A percentile compares a stretch with the other conserved stretches of the same genome.
Evolutionary conservation across 805 yeast genomes (phyloP).

Genomic region (Yarrowia keelungensis): DNA sequence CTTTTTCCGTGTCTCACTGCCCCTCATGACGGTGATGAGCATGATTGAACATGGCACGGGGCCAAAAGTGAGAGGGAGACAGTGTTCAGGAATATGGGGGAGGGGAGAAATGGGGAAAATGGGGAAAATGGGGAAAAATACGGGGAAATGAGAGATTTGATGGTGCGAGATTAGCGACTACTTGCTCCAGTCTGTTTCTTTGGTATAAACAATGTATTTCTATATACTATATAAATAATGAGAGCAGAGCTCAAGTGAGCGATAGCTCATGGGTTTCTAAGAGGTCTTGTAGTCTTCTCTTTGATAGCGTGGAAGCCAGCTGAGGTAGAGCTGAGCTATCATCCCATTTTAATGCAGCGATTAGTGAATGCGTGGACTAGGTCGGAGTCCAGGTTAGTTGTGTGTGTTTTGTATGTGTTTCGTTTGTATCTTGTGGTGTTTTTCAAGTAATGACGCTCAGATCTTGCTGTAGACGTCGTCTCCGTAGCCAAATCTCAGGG

Average conservation of each 20-base stretch:
- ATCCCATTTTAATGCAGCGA: neutral
- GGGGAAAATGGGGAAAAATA: too few species aligned
- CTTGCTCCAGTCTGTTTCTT: too few species aligned
- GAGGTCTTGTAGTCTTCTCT: neutral
- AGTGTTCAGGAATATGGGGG: neutral
- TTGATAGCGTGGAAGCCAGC: neutral
- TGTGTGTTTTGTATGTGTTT: neutral
- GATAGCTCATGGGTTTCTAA: neutral
- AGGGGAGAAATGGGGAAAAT: too few species aligned
- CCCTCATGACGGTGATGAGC: constrained; percentile 22
- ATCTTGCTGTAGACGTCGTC: constrained; percentile 23
- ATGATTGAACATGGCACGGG: constrained; percentile 7
- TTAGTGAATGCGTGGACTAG: constrained; percentile 17
- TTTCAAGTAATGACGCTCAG: neutral
- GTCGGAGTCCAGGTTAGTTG: constrained; percentile 21
- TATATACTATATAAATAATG: constrained; percentile 28
- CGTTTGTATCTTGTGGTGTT: too few species aligned
- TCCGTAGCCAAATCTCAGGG: constrained; percentile 29
- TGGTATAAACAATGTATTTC: constrained; percentile 8
- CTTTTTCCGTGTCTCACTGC: constrained; percentile 7
- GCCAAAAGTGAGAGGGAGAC: neutral
- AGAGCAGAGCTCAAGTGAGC: neutral
- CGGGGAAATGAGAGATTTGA: neutral
- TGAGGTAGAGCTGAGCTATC: too few species aligned
- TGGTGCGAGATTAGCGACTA: too few species aligned